Evolutionary conservation across 345 rosid genomes (phyloP).

Genomic region (Reutealis trisperma): DNA sequence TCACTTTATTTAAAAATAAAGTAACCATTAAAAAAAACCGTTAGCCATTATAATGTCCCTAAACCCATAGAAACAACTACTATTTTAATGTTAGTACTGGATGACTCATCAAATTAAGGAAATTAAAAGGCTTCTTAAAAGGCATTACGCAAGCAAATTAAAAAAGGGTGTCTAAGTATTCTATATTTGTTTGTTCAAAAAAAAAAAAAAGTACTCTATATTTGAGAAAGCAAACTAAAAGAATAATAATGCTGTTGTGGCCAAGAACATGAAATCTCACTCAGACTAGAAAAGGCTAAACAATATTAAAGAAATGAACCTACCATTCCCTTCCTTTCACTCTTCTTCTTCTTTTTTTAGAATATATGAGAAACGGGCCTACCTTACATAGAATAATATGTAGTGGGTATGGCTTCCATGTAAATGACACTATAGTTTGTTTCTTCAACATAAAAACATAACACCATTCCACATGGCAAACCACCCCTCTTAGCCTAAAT

Average conservation of each 20-base stretch:
- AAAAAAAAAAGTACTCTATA: neutral
- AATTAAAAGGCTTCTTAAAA: neutral
- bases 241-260: slow-evolving; percentile 22
- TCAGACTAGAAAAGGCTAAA: neutral
- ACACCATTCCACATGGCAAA: neutral
- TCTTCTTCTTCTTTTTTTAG: too few species aligned
- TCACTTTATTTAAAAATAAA: too few species aligned
- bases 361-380: neutral
- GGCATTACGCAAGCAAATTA: slow-evolving; percentile 11
- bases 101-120: too few species aligned
- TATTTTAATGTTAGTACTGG: too few species aligned
- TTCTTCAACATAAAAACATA: neutral
- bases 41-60: too few species aligned
- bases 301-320: neutral
- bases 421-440: neutral
- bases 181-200: too few species aligned
- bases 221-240: slow-evolving; percentile 2
- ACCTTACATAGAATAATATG: slow-evolving; percentile 4
- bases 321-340: neutral
- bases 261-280: slow-evolving; percentile 20
- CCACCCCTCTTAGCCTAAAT: neutral
- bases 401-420: neutral
- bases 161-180: neutral
- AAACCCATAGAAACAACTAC: too few species aligned
- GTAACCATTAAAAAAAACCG: too few species aligned